Evolutionary conservation across 2,329 filamentous ascomycete species (phyloP), one percentile per base, ranked within the genome.

Genomic region (Rachicladosporium sp.): DNA sequence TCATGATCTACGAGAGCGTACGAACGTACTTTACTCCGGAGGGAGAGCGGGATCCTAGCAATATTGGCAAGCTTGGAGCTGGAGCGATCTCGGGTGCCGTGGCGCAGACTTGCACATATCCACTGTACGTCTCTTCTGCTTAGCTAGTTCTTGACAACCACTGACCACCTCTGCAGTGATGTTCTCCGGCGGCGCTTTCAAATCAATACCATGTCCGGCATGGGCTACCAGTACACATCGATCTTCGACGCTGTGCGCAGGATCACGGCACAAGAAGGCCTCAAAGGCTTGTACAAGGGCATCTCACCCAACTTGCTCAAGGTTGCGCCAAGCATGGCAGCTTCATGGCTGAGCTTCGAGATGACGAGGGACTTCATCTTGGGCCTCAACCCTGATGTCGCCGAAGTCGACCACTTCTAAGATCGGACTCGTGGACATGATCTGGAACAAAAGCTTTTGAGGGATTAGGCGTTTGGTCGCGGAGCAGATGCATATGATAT

Each of bases 141-240:
- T 12, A 10, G n/a, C n/a, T n/a, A n/a, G n/a, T n/a, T n/a, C n/a
- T n/a, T 29, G 23, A 11, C 12, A 10, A 19, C 5, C 3, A 29
- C 39, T 41, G 10, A 41, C 35, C 11, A 19, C 2, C 11, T 23
- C 29, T 4, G 11, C 40, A 91, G 85, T 58, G 88, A 94, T 58
- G 89, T 98, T 2, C 71, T 98, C 40, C 83, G 91, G 27, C 79
- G 91, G 44, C 77, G 91, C 37, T 98, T 98, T 61, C 91, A 98
- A 59, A 91, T 98, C 66, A 98, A 98, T 64, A 95, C 91, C 39
- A 98, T 98, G 91, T 86, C 83, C 35, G 91, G 91, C 37, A 89
- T 98, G 79, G 91, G 91, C 37, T 96, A 95, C 64, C 78, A 89
- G 59, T 98, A 98, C 67, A 87, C 83, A 54, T 82, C 80, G 5